A percentile compares a stretch with the other conserved stretches of the same genome.
Evolutionary conservation across 805 yeast genomes (phyloP).

Genomic region (Wickerhamomyces bovis): DNA sequence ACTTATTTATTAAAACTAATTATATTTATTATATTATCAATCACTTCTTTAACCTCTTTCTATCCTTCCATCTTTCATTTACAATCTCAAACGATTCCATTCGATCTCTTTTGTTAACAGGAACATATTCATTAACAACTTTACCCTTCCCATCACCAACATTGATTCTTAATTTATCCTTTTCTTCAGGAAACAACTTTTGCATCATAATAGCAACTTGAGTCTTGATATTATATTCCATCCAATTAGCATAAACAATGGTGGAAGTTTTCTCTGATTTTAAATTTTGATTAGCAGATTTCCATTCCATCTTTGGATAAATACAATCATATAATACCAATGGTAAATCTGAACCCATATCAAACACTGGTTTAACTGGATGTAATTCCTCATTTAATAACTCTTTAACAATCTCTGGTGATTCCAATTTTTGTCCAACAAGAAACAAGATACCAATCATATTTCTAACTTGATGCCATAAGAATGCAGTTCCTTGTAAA

Average conservation of each 20-base stretch:
- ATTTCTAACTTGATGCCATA: constrained; percentile 98
- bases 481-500: constrained; percentile 79
- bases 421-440: constrained; percentile 75
- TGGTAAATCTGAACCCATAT: constrained; percentile 88
- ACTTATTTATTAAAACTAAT: too few species aligned
- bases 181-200: constrained; percentile 15
- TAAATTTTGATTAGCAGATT: constrained; percentile 22
- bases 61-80: constrained; percentile 57
- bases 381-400: constrained; percentile 50
- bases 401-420: constrained; percentile 47
- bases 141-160: constrained; percentile 78
- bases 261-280: constrained; percentile 38
- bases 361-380: constrained; percentile 73
- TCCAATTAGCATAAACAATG: constrained; percentile 42
- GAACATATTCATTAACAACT: constrained; percentile 48
- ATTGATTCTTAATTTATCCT: constrained; percentile 34
- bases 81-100: constrained; percentile 63
- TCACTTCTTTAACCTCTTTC: constrained; percentile 15
- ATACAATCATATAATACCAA: constrained; percentile 81
- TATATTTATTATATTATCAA: background rate
- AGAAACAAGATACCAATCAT: constrained; percentile 82
- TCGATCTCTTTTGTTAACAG: constrained; percentile 48
- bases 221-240: constrained; percentile 53
- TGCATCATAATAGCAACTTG: constrained; percentile 35
- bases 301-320: constrained; percentile 69